phyloP scores from a whole-genome alignment of 495 filamentous ascomycete species.

The Geopyxis carbonaria region DNA sequence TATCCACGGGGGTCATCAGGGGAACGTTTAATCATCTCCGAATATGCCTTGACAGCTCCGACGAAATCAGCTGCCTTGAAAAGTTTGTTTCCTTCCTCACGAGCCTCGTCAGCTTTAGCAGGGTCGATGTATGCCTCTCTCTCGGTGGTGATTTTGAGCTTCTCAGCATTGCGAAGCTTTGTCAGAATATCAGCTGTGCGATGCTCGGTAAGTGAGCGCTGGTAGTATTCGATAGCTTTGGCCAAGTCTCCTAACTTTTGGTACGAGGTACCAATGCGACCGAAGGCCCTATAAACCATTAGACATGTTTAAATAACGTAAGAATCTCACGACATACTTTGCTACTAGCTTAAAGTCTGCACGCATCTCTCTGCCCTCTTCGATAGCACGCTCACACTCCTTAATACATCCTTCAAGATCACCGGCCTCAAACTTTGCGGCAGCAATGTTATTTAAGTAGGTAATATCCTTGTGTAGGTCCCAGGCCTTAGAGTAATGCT shows the following conservation, averaged over 20 bases:
- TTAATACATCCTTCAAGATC: constrained; percentile 77
- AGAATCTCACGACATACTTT: constrained; percentile 41
- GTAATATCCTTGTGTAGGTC: constrained; percentile 87
- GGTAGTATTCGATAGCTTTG: constrained; percentile 75
- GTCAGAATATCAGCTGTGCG: constrained; percentile 83
- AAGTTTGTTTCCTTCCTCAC: constrained; percentile 82
- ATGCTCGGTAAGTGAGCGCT: constrained; percentile 88
- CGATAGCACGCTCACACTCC: constrained; percentile 68
- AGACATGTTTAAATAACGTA: constrained; percentile 6
- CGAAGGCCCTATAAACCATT: constrained; percentile 44
- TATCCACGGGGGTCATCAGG: constrained; percentile 89
- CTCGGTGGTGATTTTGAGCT: constrained; percentile 60
- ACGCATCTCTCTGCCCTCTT: constrained; percentile 68
- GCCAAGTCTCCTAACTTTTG: constrained; percentile 71
- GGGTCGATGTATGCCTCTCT: constrained; percentile 74
- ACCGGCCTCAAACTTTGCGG: constrained; percentile 89
- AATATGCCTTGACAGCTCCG: constrained; percentile 84
- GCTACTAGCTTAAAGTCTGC: constrained; percentile 96
- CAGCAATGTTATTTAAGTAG: constrained; percentile 90
- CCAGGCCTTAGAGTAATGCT: constrained; percentile 94
- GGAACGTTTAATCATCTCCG: constrained; percentile 90
- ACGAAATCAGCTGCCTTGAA: constrained; percentile 98
- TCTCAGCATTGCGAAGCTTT: constrained; percentile 88
- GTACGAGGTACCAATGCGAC: constrained; percentile 74
- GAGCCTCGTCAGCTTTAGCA: constrained; percentile 83